Evolutionary conservation across 768 basidiomycete species (phyloP), one percentile per base, ranked within the genome.

Genomic region (Boletus vermiculosoides): DNA sequence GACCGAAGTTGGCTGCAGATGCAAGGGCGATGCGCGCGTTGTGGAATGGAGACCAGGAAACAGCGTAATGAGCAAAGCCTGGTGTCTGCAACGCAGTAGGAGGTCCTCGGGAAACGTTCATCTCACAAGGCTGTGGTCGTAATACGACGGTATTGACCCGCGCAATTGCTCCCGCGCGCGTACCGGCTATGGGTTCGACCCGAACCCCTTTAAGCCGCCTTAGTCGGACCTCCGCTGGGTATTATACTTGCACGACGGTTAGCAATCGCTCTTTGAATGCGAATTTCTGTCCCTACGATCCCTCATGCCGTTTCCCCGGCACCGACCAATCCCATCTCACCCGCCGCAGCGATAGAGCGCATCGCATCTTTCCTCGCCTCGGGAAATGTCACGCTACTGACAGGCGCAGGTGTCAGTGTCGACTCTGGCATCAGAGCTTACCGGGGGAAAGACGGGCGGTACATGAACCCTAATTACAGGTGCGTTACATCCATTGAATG

Each of bases 351-450:
- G 12, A 72, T 83, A 45, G 77, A 86, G 31, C 81, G 82, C 51
- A 79, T 91, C 53, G 75, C 83, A 5, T 69, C 77, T 2, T 95
- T 95, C 64, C 71, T 96, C 20, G 73, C 78, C 0, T 74, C 78
- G 5, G 92, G 92, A n/a, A 87, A 84, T 70, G 83, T 84, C 47
- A 75, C 87, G 0, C 75, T 94, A 16, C 70, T 98, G 53, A 94
- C 93, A 0, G 94, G 94, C 3, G 96, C 96, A 0, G 96, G 96
- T 8, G 91, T 97, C 61, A 92, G 90, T 69, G 94, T 98, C 30
- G 96, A 98, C 71, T 92, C 90, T 28, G 96, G 96, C 45, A 96
- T 98, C 58, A 79, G 92, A 62, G 94, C 94, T n/a, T 97, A 98
- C 73, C 78, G 94, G 55, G 94, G 94, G 1, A 70, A 68, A 58